phyloP scores from a whole-genome alignment of 2,329 filamentous ascomycete species.

The Chrysoporthe deuterocubensis region DNA sequence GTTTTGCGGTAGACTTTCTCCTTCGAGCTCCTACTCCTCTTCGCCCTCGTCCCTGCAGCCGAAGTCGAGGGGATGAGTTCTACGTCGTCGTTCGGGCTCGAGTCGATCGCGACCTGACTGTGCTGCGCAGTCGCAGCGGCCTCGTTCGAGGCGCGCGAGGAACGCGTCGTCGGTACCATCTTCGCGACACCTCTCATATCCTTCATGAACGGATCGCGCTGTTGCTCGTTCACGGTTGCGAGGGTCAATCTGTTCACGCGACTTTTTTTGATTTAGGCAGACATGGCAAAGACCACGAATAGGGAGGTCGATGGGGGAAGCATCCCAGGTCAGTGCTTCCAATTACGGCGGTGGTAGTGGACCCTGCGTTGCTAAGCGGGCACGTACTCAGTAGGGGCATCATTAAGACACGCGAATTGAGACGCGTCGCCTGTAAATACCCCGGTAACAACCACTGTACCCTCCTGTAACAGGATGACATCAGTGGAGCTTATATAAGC shows the following conservation, averaged over 20 bases:
- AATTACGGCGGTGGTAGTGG: conserved; percentile 10
- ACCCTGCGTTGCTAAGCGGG: not conserved
- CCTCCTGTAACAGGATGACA: conserved; percentile 14
- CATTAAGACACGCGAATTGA: conserved; percentile 11
- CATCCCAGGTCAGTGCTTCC: conserved; percentile 4
- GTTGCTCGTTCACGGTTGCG: not conserved
- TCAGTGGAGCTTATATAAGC: conserved; percentile 22
- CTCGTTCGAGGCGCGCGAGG: conserved; percentile 5
- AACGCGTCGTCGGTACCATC: conserved; percentile 29
- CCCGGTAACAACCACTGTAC: not conserved
- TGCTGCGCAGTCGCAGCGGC: not conserved
- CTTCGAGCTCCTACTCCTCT: conserved; percentile 1
- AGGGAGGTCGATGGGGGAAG: conserved; percentile 3
- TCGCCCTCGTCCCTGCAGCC: not conserved
- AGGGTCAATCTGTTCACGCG: not conserved
- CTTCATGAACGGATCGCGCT: not conserved
- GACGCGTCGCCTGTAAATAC: conserved; percentile 15
- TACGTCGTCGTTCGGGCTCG: not conserved
- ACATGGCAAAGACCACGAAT: not conserved
- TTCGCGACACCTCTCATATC: not conserved
- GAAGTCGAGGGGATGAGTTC: not conserved
- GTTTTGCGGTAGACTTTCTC: conserved; percentile 32
- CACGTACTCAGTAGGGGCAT: not conserved
- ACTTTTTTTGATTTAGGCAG: conserved; percentile 14
- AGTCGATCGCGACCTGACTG: not conserved